Evolutionary conservation across 805 yeast genomes (phyloP).

Genomic region (Metschnikowia picachoensis): DNA sequence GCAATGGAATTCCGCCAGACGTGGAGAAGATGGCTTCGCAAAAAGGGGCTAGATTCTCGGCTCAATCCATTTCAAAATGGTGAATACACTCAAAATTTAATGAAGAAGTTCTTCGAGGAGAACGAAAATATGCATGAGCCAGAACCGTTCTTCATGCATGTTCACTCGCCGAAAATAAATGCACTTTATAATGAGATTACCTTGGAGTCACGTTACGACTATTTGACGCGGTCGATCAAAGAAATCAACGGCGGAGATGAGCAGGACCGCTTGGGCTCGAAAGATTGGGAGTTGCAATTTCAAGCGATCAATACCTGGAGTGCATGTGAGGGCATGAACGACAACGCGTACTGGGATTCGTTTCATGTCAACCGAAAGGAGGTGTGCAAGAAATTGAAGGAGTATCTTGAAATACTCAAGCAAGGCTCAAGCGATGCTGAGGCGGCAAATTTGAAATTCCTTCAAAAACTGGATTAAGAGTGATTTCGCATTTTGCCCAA

Average conservation of each 20-base stretch:
- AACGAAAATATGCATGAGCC: constrained; percentile 16
- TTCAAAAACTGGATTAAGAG: background rate
- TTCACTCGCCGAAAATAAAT: constrained; percentile 32
- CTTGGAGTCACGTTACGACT: constrained; percentile 15
- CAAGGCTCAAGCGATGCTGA: constrained; percentile 7
- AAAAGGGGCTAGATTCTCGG: constrained; percentile 25
- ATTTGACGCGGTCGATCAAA: constrained; percentile 24
- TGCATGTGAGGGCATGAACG: constrained; percentile 27
- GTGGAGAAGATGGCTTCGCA: constrained; percentile 27
- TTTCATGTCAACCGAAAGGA: constrained; percentile 13
- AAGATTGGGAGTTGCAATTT: constrained; percentile 36
- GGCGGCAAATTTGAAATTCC: constrained; percentile 5
- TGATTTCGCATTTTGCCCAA: no score
- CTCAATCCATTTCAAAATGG: constrained; percentile 30
- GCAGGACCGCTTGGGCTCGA: constrained; percentile 11
- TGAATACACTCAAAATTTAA: constrained; percentile 22
- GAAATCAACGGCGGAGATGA: constrained; percentile 17
- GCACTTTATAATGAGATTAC: constrained; percentile 22
- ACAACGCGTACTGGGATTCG: constrained; percentile 22
- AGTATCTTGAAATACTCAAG: constrained; percentile 13
- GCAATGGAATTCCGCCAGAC: constrained; percentile 16
- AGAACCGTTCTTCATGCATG: constrained; percentile 28
- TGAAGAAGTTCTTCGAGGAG: constrained; percentile 18
- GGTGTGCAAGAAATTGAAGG: constrained; percentile 8
- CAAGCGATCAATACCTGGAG: constrained; percentile 31